Conservation (phyloP, 495 filamentous ascomycete species). For the Elasticomyces elasticus region DNA sequence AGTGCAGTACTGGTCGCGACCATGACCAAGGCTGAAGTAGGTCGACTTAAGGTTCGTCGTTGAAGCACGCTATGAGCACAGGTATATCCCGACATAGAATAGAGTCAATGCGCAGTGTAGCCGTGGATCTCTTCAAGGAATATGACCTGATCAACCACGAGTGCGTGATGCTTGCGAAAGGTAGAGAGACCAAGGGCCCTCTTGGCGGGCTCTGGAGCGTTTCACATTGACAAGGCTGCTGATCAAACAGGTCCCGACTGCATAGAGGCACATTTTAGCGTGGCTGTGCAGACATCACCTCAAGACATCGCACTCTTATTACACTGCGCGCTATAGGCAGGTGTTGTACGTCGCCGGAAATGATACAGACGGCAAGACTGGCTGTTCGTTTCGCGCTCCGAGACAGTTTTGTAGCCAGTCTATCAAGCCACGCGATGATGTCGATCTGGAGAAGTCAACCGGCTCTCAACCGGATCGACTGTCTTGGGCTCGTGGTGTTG, state of each 20-base stretch:
- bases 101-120: too few species aligned
- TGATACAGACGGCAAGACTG: background rate
- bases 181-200: background rate
- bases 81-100: too few species aligned
- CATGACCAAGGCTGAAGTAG: too few species aligned
- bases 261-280: background rate
- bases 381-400: too few species aligned
- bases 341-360: background rate
- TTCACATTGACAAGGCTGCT: background rate
- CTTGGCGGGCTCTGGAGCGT: background rate
- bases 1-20: too few species aligned
- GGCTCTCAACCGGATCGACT: too few species aligned
- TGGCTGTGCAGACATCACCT: background rate
- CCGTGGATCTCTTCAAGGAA: too few species aligned
- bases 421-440: background rate
- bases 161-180: background rate
- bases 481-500: background rate
- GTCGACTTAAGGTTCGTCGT: background rate
- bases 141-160: too few species aligned
- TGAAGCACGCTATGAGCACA: background rate
- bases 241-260: slow-evolving; percentile 2
- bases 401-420: background rate
- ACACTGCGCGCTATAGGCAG: background rate
- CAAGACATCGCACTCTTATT: background rate
- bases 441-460: background rate